Conservation (phyloP, 2,329 filamentous ascomycete genomes). For the Periconia digitata region DNA sequence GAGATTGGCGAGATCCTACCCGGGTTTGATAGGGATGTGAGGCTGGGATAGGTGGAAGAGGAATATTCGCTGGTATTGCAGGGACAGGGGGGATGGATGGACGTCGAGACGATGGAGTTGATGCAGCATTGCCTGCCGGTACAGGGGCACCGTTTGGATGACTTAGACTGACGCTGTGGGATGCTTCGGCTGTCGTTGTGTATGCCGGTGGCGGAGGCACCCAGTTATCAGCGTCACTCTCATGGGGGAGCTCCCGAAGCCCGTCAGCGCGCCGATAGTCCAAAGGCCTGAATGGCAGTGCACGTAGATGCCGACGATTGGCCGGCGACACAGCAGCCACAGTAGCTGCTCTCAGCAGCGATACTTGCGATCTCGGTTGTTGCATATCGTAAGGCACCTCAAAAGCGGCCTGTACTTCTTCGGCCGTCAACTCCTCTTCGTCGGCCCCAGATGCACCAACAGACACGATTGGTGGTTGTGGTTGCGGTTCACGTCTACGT, state of each 20-base stretch:
- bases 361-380: constrained; percentile 43
- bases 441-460: constrained; percentile 25
- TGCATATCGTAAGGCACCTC: constrained; percentile 45
- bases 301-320: constrained; percentile 67
- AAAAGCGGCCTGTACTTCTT: constrained; percentile 41
- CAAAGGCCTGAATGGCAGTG: constrained; percentile 55
- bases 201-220: constrained; percentile 84
- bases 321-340: constrained; percentile 67
- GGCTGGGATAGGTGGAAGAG: constrained; percentile 18
- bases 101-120: constrained; percentile 2
- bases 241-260: constrained; percentile 73
- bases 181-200: constrained; percentile 58
- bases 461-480: constrained; percentile 11
- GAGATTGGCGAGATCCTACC: constrained; percentile 17
- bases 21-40: constrained; percentile 21
- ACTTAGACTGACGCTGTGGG: constrained; percentile 41
- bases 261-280: constrained; percentile 71
- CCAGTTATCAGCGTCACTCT: constrained; percentile 88
- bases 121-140: constrained; percentile 8
- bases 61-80: constrained; percentile 23
- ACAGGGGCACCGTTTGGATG: constrained; percentile 36
- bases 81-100: constrained; percentile 25
- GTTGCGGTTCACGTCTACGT: constrained; percentile 3
- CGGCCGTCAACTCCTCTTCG: constrained; percentile 33
- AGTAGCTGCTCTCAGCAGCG: constrained; percentile 47